These are phyloP conservation scores for Austroboletus festivus DNA, from an alignment of 768 basidiomycete species.

Conservation along the genomic window DNA sequence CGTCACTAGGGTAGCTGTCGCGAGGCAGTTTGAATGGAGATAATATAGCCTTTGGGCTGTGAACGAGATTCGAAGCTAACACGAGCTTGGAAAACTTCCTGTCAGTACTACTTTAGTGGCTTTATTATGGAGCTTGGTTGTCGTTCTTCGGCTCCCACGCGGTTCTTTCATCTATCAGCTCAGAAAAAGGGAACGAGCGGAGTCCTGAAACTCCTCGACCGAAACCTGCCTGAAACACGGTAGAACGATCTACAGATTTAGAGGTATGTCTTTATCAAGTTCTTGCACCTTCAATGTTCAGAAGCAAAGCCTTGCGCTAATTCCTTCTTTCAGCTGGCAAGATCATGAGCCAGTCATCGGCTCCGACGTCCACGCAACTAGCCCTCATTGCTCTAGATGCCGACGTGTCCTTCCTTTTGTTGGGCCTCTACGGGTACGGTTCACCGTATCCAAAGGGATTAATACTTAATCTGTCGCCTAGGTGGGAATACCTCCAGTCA, in stretches of 20 bases:
- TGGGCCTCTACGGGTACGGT: constrained; percentile 21
- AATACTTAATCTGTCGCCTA: not conserved
- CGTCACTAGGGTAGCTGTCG: no score
- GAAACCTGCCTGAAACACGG: constrained; percentile 3
- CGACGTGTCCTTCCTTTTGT: constrained; percentile 7
- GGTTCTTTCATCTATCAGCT: not conserved
- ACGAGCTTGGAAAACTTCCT: no score
- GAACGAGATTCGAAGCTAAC: no score
- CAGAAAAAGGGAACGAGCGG: not conserved
- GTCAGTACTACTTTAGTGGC: no score
- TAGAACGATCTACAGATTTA: not conserved
- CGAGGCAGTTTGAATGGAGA: no score
- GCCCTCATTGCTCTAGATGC: not conserved
- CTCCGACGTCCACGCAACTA: no score
- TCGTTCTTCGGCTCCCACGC: not conserved
- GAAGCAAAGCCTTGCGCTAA: not conserved
- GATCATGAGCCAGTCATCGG: not conserved
- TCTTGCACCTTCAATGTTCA: no score
- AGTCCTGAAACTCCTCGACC: constrained; percentile 1
- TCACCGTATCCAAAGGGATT: not conserved
- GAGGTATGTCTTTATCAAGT: no score
- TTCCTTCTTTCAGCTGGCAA: not conserved
- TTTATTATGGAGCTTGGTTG: not conserved
- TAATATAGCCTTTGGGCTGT: no score
- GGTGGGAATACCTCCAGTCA: constrained; percentile 25